Evolutionary conservation across 164 flowering plant species (phyloP).

Genomic region (Litsea cubeba): DNA sequence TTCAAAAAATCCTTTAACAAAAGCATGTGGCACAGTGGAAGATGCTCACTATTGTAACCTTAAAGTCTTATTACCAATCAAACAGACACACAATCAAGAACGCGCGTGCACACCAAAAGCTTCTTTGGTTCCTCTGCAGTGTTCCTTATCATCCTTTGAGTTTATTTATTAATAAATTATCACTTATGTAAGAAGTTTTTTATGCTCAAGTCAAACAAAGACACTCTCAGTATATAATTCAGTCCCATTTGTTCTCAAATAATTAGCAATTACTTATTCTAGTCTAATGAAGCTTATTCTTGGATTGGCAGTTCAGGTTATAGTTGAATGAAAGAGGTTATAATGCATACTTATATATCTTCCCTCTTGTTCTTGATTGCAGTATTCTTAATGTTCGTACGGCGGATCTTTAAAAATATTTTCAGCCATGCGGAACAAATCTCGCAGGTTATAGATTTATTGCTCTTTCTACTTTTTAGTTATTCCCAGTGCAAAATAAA

Average conservation of each 20-base stretch:
- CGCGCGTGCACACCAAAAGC: too few species aligned
- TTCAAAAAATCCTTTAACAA: too few species aligned
- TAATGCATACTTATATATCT: constrained; percentile 5
- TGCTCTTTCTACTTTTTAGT: not conserved
- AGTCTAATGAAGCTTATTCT: not conserved
- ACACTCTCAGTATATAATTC: not conserved
- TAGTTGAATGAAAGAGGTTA: not conserved
- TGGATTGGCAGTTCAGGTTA: constrained; percentile 1
- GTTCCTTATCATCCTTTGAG: not conserved
- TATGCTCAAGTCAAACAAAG: not conserved
- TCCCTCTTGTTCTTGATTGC: constrained; percentile 26
- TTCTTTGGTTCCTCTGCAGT: not conserved
- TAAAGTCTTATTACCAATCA: too few species aligned
- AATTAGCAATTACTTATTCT: not conserved
- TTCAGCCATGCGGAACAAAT: constrained; percentile 90
- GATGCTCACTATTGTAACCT: too few species aligned
- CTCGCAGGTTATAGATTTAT: constrained; percentile 55
- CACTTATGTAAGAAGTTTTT: not conserved
- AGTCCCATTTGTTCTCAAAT: not conserved
- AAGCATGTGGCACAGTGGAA: too few species aligned
- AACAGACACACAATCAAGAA: too few species aligned
- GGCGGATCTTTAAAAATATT: constrained; percentile 79
- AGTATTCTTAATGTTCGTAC: constrained; percentile 71
- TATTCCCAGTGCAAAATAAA: not conserved
- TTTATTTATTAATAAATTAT: not conserved